Base-by-base conservation (phyloP, 139 green algal species). In the Microglena sp. region DNA sequence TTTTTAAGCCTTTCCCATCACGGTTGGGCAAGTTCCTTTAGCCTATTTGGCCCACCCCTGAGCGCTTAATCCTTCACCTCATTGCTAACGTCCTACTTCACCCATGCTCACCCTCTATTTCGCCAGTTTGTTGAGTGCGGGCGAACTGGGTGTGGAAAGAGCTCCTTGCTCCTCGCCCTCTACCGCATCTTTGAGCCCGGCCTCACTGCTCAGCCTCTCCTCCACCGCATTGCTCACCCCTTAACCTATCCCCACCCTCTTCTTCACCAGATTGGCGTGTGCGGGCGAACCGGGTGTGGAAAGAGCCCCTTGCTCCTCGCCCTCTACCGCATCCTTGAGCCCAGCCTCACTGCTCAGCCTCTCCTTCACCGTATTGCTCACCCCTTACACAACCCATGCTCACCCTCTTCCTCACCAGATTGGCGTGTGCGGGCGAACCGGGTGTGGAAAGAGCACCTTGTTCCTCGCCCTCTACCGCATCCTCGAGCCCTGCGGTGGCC, bases 261-360 rank as follows among this genome's bases (percentile, higher is more conserved):
- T 62, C 6, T 34, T 34, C n/a, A 27, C 5, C 30, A 65, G 59
- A 56, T 90, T 7, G 85, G 82, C 62, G 78, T 91, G 40, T 86
- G 77, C 60, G 85, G 85, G 24, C 74, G 82, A 34, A 92, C 85
- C n/a, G 85, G 86, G 22, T 86, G 77, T 65, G 80, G 83, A 44
- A 87, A 87, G 74, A 64, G 24, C 53, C 75, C 70, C 18, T 54
- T 76, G n/a, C 83, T 84, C 76, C 76, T 87, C 70, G 69, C 82
- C 34, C 74, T 92, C 60, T 89, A 90, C 68, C 74, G 87, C 1
- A 78, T 93, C 22, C 73, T 92, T 62, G 89, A 96, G 72, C 83
- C 89, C 32, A 71, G 76, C 62, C n/a, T n/a, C n/a, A n/a, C n/a
- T n/a, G n/a, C n/a, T n/a, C n/a, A n/a, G n/a, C n/a, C n/a, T n/a